Evolutionary conservation across 2,329 filamentous ascomycete genomes (phyloP).

Genomic region (Phialophora verrucosa): DNA sequence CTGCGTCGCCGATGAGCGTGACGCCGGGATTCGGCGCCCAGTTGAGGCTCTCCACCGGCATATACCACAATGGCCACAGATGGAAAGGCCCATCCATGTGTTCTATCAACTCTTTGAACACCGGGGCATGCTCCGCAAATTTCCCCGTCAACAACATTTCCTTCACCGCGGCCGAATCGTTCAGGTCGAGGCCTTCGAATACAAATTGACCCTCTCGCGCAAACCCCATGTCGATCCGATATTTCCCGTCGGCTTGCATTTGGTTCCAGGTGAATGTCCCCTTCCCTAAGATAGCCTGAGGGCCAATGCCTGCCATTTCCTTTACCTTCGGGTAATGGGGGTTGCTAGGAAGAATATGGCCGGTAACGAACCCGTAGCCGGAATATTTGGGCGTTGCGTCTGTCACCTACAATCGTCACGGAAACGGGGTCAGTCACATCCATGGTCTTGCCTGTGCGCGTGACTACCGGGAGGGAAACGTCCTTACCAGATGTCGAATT

Average conservation of each 20-base stretch:
- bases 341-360: slow-evolving; percentile 40
- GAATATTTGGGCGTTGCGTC: slow-evolving; percentile 44
- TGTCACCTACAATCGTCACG: slow-evolving; percentile 41
- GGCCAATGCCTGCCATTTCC: slow-evolving; percentile 33
- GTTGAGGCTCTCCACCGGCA: slow-evolving; percentile 28
- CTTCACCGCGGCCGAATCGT: slow-evolving; percentile 19
- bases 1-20: slow-evolving; percentile 41
- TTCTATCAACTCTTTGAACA: slow-evolving; percentile 35
- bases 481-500: slow-evolving; percentile 42
- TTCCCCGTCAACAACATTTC: slow-evolving; percentile 15
- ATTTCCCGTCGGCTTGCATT: slow-evolving; percentile 37
- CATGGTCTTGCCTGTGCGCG: no score
- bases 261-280: slow-evolving; percentile 36
- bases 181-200: slow-evolving; percentile 10
- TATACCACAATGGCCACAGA: slow-evolving; percentile 39
- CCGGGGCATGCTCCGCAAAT: slow-evolving; percentile 32
- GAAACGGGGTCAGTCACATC: neutral
- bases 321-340: slow-evolving; percentile 40
- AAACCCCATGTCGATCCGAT: slow-evolving; percentile 23
- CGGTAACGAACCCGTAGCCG: slow-evolving; percentile 42
- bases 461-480: neutral
- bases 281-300: slow-evolving; percentile 28
- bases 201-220: slow-evolving; percentile 15
- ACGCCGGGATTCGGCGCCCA: slow-evolving; percentile 39
- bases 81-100: slow-evolving; percentile 36